Base-by-base conservation (phyloP, 106 monocot species). In the Phalaenopsis aphrodite region DNA sequence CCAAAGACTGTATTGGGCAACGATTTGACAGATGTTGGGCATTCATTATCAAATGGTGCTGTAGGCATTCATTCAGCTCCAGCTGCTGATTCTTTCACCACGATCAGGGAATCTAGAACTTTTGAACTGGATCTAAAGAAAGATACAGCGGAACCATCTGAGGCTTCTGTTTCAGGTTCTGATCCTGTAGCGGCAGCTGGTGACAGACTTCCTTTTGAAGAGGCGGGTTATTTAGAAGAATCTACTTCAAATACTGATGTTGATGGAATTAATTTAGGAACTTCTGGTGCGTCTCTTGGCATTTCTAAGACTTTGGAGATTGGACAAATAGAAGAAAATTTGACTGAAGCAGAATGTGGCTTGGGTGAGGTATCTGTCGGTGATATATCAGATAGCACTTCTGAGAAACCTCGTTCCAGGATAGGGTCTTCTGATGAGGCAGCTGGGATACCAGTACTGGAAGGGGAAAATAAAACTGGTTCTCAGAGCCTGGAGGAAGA, bases 291-390 rank as follows among this genome's bases (percentile, higher is more conserved):
- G 72, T 36, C 87, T 77, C 15, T 42, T 61, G 41, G 38, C 75
- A 19, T 49, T 41, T 56, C 37, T 58, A 78, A 57, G 19, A 41
- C 18, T 36, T 15, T 30, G 11, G 75, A 83, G 24, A 36, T 61
- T 82, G 82, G 55, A 56, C 45, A 37, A 16, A 79, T 49, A 78
- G 10, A 57, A 76, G 84, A 83, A 42, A 55, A 47, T 56, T 41
- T 57, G 16, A 24, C 24, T 39, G 82, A 24, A 76, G 41, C 36
- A 43, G 79, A 74, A 45, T 9, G 56, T 82, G 79, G 7, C 41
- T 46, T 52, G 17, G 17, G 11, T 75, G 78, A 79, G 66, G 46
- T 16, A 78, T 75, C 48, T 43, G 42, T 67, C 67, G 37, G 52
- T 30, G 72, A 77, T 66, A 75, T 23, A n/a, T 56, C 15, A 21